Percentiles rank a stretch among this genome's conserved stretches.
Conservation (phyloP, 805 yeast genomes). For the Ogataea pilisensis region DNA sequence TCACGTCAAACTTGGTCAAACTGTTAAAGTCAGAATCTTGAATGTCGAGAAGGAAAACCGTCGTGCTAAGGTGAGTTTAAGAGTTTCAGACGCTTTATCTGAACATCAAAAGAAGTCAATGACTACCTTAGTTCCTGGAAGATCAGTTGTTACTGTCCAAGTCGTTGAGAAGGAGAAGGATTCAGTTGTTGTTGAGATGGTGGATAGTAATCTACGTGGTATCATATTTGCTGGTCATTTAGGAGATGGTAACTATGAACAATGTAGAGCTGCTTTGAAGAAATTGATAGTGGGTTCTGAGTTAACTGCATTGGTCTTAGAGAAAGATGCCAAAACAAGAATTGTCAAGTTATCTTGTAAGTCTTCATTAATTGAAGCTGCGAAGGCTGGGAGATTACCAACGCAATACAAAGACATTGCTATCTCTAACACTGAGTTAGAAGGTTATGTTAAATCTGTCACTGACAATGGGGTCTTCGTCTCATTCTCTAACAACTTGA, state of each 20-base stretch:
- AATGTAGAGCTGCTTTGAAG: slow-evolving; percentile 63
- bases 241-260: slow-evolving; percentile 71
- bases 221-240: slow-evolving; percentile 71
- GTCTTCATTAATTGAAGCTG: slow-evolving; percentile 61
- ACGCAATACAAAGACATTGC: slow-evolving; percentile 52
- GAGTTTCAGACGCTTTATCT: slow-evolving; percentile 52
- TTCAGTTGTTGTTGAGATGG: slow-evolving; percentile 60
- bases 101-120: slow-evolving; percentile 44
- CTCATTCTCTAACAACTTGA: slow-evolving; percentile 71
- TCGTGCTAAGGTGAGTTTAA: slow-evolving; percentile 69
- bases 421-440: slow-evolving; percentile 42
- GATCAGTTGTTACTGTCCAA: slow-evolving; percentile 51
- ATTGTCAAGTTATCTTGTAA: slow-evolving; percentile 63
- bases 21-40: slow-evolving; percentile 66
- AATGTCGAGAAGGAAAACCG: slow-evolving; percentile 48
- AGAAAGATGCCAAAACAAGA: slow-evolving; percentile 58
- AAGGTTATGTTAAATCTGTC: slow-evolving; percentile 75
- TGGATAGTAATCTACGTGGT: slow-evolving; percentile 55
- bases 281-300: slow-evolving; percentile 57
- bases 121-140: slow-evolving; percentile 52
- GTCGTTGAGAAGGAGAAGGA: slow-evolving; percentile 77
- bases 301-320: slow-evolving; percentile 59
- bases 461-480: slow-evolving; percentile 83
- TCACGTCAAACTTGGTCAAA: slow-evolving; percentile 78
- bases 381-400: slow-evolving; percentile 54